Base-by-base conservation (phyloP, 768 basidiomycete genomes). In the Rhizopogon sp. region DNA sequence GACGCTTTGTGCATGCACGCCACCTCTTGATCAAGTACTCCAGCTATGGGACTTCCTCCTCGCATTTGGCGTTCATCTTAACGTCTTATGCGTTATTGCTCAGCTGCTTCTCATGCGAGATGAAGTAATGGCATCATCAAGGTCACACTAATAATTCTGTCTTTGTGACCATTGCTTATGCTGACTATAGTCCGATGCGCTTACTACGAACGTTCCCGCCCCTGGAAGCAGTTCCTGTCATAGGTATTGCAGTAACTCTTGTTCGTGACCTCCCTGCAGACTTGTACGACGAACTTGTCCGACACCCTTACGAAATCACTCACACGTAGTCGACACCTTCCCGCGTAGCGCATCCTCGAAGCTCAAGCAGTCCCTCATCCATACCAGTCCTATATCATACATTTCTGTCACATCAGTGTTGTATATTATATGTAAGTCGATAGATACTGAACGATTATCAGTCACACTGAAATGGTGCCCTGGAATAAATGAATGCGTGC, bases 1-100 rank as follows among this genome's bases (percentile, higher is more conserved):
- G 57, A 99, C 97, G 0, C 72, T 98, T 35, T 98, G 94, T 68
- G 97, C 96, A 6, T 95, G 95, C 65, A 99, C 96, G 10, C 96
- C 95, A 4, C 97, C 97, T 0, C 76, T 99, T 9, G 90, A 94
- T 66, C 90, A 98, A 73, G 96, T 98, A 25, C 77, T 99, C 29
- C 87, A 87, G 60, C 74, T 99, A 52, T 99, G 97, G 96, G 97
- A 99, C 70, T 99, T 98, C 66, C 79, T 99, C 8, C 79, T 99
- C 28, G 93, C 96, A 3, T 98, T 95, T 64, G 97, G 97, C 13
- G 90, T 95, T 22, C 97, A 98, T 65, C 78, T 99, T 17, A 99
- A 99, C 64, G 88, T 99, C 10, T 77, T 99, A 14, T 98, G 95
- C 65, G 94, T 98, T 3, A 98, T 98, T 57, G 96, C 97, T 6